A percentile compares a stretch with the other conserved stretches of the same genome.
Evolutionary conservation across 257 asterid genomes (phyloP).

Genomic region (Linaria vulgaris): DNA sequence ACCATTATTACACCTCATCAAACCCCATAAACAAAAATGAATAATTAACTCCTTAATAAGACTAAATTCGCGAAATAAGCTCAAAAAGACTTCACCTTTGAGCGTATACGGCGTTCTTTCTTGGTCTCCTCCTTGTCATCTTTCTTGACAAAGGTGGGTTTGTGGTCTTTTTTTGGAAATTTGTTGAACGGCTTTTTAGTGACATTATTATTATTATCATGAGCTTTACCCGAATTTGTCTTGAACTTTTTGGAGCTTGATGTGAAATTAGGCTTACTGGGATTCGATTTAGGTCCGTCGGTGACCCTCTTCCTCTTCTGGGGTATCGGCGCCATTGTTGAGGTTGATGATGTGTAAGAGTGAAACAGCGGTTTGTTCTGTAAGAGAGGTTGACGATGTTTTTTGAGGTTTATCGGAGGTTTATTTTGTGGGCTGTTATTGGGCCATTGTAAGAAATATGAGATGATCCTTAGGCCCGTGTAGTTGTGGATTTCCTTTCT

Average conservation of each 20-base stretch:
- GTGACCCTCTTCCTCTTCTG: conserved; percentile 61
- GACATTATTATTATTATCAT: conserved; percentile 30
- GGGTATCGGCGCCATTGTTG: conserved; percentile 64
- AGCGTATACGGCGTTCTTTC: conserved; percentile 52
- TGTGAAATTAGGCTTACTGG: conserved; percentile 43
- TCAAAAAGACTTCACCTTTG: conserved; percentile 53
- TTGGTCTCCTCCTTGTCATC: conserved; percentile 44
- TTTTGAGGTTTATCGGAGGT: conserved; percentile 22
- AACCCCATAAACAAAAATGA: no score
- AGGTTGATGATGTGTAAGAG: conserved; percentile 21
- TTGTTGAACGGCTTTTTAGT: conserved; percentile 43
- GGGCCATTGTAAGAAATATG: not conserved
- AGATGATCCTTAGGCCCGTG: conserved; percentile 7
- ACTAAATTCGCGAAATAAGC: not conserved
- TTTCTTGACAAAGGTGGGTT: conserved; percentile 27
- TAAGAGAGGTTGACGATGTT: not conserved
- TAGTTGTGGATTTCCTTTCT: not conserved
- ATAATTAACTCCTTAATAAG: no score
- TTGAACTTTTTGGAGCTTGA: conserved; percentile 37
- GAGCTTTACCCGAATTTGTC: conserved; percentile 33
- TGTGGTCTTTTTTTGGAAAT: conserved; percentile 27
- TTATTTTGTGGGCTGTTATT: conserved; percentile 14
- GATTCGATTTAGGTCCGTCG: conserved; percentile 26
- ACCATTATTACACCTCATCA: no score
- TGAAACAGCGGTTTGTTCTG: conserved; percentile 23